Evolutionary conservation across 78 protist genomes (phyloP), one percentile per base, ranked within the genome.

Genomic region (Dictyostelium firmibasis): DNA sequence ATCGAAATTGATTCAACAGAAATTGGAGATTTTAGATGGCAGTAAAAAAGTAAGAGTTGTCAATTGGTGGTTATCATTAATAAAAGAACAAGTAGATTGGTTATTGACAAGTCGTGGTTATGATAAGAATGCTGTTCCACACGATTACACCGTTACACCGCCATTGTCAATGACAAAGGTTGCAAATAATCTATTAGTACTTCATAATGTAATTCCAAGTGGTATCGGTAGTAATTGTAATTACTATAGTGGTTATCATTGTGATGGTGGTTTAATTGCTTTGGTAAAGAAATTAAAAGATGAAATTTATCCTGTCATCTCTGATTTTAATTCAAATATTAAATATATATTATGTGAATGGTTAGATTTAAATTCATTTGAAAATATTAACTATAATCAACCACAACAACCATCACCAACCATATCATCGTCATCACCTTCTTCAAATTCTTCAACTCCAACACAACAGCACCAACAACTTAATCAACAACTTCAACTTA

Each of bases 61-160:
- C 3, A 74, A 75, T 74, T 85, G 92, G 92, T 85, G 92, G 92
- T 60, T 85, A 31, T n/a, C 82, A 9, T 50, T 85, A 13, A 85
- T 85, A 23, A 85, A 85, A 27, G 92, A 85, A 7, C 92, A 74
- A 27, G 92, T 85, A 2, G 92, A 85, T 18, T 79, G 60, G 38
- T 75, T 74, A 35, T 81, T 85, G 2, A 10, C 25, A 0, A 31
- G 23, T 11, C 67, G 74, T 44, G 92, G 92, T 1, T 85, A 43
- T 35, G 70, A 70, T 38, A 79, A 60, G n/a, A 29, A 74, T 35
- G 92, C 92, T 2, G 92, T 85, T 4, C 92, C 92, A 11, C 44
- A 81, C 11, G 83, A 85, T 67, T 85, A 85, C 23, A 85, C 92
- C 2, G 23, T 74, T 1, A 74, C 92, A 14, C 92, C 92, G n/a